Evolutionary conservation across 1,284 basidiomycete species (phyloP).

Genomic region (Bjerkandera adusta): DNA sequence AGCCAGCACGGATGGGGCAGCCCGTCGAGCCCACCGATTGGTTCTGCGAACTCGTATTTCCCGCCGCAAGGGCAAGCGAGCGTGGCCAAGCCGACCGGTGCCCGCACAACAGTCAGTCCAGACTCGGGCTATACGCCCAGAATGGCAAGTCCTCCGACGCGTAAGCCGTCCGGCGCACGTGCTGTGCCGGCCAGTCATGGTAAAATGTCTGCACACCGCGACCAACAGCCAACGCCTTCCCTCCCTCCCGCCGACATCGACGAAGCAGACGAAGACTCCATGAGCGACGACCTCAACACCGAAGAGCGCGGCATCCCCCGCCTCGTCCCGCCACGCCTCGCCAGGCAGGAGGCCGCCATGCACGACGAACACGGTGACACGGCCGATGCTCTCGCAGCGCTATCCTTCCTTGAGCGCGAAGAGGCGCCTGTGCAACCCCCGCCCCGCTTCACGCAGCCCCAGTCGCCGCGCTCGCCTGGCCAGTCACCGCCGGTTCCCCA

Average conservation of each 20-base stretch:
- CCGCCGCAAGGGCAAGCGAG: conserved; percentile 1
- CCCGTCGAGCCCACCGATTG: not conserved
- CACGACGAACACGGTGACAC: conserved; percentile 20
- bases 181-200: conserved; percentile 55
- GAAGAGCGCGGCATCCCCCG: conserved; percentile 8
- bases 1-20: not conserved
- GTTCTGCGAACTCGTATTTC: conserved; percentile 11
- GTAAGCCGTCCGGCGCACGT: conserved; percentile 79
- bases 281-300: conserved; percentile 9
- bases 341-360: conserved; percentile 8
- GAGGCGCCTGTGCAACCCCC: conserved; percentile 32
- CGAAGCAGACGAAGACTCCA: conserved; percentile 11
- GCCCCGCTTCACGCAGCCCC: conserved; percentile 13
- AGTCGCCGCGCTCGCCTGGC: conserved; percentile 22
- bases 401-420: conserved; percentile 68
- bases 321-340: conserved; percentile 12
- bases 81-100: conserved; percentile 6
- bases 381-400: conserved; percentile 72
- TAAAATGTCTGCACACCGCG: conserved; percentile 21
- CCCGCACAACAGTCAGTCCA: conserved; percentile 8
- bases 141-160: conserved; percentile 1
- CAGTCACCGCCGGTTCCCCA: conserved; percentile 27
- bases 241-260: conserved; percentile 14
- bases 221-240: conserved; percentile 7
- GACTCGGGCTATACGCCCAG: conserved; percentile 9